phyloP scores from a whole-genome alignment of 2,329 filamentous ascomycete species.

The Pseudocercospora ulei region DNA sequence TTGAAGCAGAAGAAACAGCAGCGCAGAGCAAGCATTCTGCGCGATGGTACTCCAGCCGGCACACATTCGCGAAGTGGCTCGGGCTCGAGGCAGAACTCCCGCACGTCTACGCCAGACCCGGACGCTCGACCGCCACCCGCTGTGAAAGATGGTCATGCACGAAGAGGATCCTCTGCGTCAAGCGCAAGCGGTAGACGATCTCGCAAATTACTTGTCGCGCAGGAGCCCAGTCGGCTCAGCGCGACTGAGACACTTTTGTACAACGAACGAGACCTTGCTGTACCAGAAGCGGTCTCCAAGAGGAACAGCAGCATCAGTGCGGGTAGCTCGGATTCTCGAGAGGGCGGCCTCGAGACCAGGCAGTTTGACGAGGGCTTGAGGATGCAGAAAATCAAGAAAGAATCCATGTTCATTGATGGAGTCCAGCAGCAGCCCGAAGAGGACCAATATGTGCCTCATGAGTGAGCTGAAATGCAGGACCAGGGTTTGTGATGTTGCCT shows the following conservation, averaged over 20 bases:
- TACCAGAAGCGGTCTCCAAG: constrained; percentile 15
- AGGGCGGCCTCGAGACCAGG: constrained; percentile 16
- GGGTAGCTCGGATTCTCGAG: constrained; percentile 16
- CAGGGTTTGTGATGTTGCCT: no score
- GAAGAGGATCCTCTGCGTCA: constrained; percentile 24
- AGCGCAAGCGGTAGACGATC: constrained; percentile 20
- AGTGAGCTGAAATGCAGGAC: no score
- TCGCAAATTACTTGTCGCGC: constrained; percentile 16
- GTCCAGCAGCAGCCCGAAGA: constrained; percentile 26
- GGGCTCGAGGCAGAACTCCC: constrained; percentile 20
- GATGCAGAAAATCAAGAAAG: constrained; percentile 14
- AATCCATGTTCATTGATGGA: constrained; percentile 21
- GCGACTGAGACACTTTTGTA: constrained; percentile 28
- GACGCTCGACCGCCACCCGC: constrained; percentile 11
- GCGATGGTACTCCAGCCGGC: constrained; percentile 22
- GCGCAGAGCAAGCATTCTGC: constrained; percentile 22
- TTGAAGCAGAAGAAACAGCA: constrained; percentile 17
- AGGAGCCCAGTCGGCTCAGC: constrained; percentile 25
- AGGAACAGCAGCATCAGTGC: constrained; percentile 21
- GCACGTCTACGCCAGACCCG: constrained; percentile 26
- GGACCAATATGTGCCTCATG: not conserved
- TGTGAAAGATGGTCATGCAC: constrained; percentile 17
- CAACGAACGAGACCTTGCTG: constrained; percentile 15
- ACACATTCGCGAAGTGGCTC: constrained; percentile 22
- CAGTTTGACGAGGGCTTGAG: constrained; percentile 9